Conservation (phyloP, 225 moss, liverwort and hornwort species). For the Sphagnum contortum region DNA sequence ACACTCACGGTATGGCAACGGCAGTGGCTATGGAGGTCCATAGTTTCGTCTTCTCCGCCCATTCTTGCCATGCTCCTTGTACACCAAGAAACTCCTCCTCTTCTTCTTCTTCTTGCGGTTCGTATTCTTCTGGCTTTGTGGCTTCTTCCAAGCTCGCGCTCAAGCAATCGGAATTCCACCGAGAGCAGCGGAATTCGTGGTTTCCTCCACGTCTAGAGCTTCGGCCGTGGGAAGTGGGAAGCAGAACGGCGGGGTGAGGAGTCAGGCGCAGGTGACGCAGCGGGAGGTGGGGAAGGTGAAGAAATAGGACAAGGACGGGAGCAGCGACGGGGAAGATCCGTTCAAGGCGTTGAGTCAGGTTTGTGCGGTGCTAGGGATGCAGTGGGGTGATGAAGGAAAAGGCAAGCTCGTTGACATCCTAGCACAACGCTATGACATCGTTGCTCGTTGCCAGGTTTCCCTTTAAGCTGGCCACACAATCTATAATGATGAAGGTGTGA, state of each 20-base stretch:
- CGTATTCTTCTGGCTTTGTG: not conserved
- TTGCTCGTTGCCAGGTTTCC: constrained; percentile 53
- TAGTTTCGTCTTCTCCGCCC: no score
- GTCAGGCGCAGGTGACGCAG: constrained; percentile 47
- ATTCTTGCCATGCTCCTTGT: no score
- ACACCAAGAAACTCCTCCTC: no score
- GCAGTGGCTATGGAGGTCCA: no score
- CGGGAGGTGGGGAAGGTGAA: constrained; percentile 23
- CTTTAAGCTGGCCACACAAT: constrained; percentile 71
- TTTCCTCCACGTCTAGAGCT: no score
- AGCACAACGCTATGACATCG: constrained; percentile 64
- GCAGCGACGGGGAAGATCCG: constrained; percentile 13
- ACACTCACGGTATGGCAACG: no score
- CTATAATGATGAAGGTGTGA: constrained; percentile 81
- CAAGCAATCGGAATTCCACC: not conserved
- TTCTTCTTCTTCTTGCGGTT: not conserved
- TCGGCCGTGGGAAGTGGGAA: no score
- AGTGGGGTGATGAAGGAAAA: constrained; percentile 99
- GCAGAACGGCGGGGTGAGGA: constrained; percentile 14
- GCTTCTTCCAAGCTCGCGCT: not conserved
- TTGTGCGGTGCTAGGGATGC: constrained; percentile 87
- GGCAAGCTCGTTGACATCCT: constrained; percentile 95
- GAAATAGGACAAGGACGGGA: constrained; percentile 9
- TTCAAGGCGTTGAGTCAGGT: constrained; percentile 79
- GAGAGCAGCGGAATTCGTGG: not conserved